phyloP scores from a whole-genome alignment of 1,139 yeast species.

The Kodamaea suecica region DNA sequence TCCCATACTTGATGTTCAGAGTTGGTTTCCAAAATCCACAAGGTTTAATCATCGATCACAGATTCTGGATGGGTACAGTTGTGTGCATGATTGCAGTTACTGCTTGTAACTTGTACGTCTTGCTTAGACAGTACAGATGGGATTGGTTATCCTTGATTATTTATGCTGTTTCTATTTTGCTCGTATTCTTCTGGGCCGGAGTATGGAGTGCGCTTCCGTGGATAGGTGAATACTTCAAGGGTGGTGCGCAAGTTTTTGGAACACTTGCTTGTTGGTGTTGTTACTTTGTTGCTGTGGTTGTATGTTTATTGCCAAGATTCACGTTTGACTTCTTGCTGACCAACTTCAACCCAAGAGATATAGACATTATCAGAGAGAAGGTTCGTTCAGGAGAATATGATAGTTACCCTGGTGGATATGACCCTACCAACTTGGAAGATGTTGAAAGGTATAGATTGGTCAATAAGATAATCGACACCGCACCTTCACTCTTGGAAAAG shows the following conservation, averaged over 20 bases:
- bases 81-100: conserved; percentile 49
- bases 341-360: conserved; percentile 50
- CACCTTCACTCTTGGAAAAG: conserved; percentile 35
- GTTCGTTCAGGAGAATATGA: conserved; percentile 45
- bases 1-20: conserved; percentile 51
- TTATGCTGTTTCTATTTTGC: conserved; percentile 45
- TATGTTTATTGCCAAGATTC: conserved; percentile 53
- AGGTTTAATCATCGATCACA: conserved; percentile 53
- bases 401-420: conserved; percentile 52
- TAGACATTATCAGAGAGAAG: conserved; percentile 54
- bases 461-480: conserved; percentile 31
- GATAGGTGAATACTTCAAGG: conserved; percentile 49
- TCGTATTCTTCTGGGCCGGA: conserved; percentile 62
- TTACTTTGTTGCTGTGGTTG: conserved; percentile 45
- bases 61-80: conserved; percentile 57
- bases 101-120: conserved; percentile 51
- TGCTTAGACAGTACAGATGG: conserved; percentile 59
- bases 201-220: conserved; percentile 50
- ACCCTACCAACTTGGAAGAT: conserved; percentile 55
- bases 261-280: conserved; percentile 52
- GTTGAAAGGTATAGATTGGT: conserved; percentile 42
- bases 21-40: conserved; percentile 44
- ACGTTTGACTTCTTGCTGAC: conserved; percentile 44
- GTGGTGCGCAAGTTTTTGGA: conserved; percentile 56
- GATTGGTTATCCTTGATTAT: conserved; percentile 55